Percentiles rank a stretch among this genome's conserved stretches.
These are phyloP conservation scores for Cyclotella distinguenda DNA, from an alignment of 108 stramenopile genomes.

Conservation along the genomic window DNA sequence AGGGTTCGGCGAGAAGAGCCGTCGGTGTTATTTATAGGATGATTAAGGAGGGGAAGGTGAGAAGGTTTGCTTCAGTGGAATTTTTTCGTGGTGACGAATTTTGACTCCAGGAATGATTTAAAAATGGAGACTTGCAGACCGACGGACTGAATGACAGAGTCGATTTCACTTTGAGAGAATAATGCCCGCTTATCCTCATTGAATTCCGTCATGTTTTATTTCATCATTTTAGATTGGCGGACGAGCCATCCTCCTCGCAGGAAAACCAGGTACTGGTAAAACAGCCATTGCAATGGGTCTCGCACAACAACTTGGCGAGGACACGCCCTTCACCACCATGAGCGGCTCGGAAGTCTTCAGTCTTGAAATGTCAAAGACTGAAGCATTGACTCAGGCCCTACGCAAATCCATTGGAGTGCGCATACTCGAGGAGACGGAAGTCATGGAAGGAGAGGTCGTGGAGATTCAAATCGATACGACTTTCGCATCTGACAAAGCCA, in stretches of 20 bases:
- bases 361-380: constrained; percentile 98
- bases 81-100: neutral
- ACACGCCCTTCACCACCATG: constrained; percentile 96
- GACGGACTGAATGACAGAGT: too few relatives aligned
- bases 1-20: constrained; percentile 62
- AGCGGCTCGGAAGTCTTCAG: constrained; percentile 96
- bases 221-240: constrained; percentile 75
- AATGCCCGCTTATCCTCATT: too few relatives aligned
- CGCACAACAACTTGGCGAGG: constrained; percentile 87
- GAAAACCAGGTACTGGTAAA: constrained; percentile 91
- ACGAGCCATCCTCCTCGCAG: constrained; percentile 88
- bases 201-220: too few relatives aligned
- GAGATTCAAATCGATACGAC: constrained; percentile 93
- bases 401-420: constrained; percentile 90
- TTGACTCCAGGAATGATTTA: neutral
- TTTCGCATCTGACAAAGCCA: constrained; percentile 22
- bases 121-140: neutral
- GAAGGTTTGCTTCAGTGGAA: neutral
- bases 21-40: constrained; percentile 86
- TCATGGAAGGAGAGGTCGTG: constrained; percentile 99
- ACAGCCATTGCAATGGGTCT: constrained; percentile 94
- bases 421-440: constrained; percentile 98
- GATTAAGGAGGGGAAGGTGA: constrained; percentile 67
- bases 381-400: constrained; percentile 99
- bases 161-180: too few relatives aligned